Evolutionary conservation across 768 basidiomycete genomes (phyloP), one percentile per base, ranked within the genome.

Genomic region (Mycena rosella): DNA sequence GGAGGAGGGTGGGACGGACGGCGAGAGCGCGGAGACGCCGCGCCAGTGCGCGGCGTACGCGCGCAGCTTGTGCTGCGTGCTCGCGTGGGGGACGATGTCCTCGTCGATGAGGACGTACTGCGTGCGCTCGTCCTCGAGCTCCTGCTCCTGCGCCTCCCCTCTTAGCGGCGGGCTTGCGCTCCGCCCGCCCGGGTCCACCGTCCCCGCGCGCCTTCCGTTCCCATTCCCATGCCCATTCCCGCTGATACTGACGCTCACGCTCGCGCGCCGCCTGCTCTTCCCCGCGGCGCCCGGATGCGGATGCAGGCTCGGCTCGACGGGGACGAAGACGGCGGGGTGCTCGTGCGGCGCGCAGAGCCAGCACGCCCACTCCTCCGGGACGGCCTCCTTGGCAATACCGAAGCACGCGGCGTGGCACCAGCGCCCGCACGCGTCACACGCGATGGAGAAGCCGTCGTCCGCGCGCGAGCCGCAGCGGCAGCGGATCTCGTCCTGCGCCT

Each of bases 381-480:
- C 90, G 71, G 72, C 75, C 9, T 83, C 86, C 58, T 85, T 79
- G 15, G 82, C 79, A 68, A 92, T 89, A 52, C 82, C 86, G 71
- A 92, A 92, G 79, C 96, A 96, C 10, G 88, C 89, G 9, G 87
- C 89, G 79, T 96, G 95, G 72, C 91, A 91, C 94, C 95, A 96
- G 42, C 91, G 86, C 24, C 85, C 86, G 75, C 95, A 96, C 54
- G 81, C 76, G 77, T 96, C 95, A 79, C 95, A 96, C 13, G 91
- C 92, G 68, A 96, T 93, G 13, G 89, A 91, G 77, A 91, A 93
- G 24, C 94, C 94, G 76, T 95, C 94, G 78, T 95, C 95, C 74
- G 88, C 84, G 51, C 84, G 79, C 67, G 87, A 86, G 8, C 88
- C 89, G 77, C 94, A 96, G 65, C 94, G 91, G 76, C 95, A 96